Evolutionary conservation across 495 filamentous ascomycete genomes (phyloP), one percentile per base, ranked within the genome.

Genomic region (Daldinia decipiens): DNA sequence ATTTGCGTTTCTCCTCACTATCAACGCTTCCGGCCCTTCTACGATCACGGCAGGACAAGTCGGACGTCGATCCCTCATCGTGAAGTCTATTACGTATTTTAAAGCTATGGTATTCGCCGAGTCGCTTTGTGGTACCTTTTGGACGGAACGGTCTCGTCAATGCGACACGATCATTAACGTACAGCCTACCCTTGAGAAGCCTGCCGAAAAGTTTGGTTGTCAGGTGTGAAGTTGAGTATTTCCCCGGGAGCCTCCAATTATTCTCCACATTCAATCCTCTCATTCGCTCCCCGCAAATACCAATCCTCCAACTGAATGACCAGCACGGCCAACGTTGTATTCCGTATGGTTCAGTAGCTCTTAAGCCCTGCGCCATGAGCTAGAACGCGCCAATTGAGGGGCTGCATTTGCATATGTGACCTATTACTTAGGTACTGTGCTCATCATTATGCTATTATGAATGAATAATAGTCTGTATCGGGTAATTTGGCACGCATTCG

Each of bases 21-120:
- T 45, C 26, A n/a, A 54, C 11, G 7, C 50, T 40, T 60, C 50
- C 59, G 38, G 60, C 21, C 43, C 56, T 50, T 57, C 17, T 47
- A 62, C 40, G 60, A 57, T 59, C 65, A 58, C 57, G 39, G 59
- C 31, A 62, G 61, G 47, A 52, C 24, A 29, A 29, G 55, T 34
- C 39, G 47, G 52, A 59, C 34, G 40, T 39, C 53, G 29, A 45
- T 15, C 43, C 52, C 39, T 59, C 55, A 54, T 47, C 45, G 71
- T 65, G 66, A 58, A 24, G 62, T 62, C 53, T 43, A 66, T 77
- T 74, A 77, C 75, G 73, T 77, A 75, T 59, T 65, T 59, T 21
- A 39, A 71, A 71, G 32, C 52, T 53, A 62, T 71, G 31, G 75
- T 58, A 76, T 76, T 71, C 65, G 64, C 68, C 66, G 29, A 39